A percentile compares a stretch with the other conserved stretches of the same genome.
These are phyloP conservation scores for Gyromitra esculenta DNA, from an alignment of 2,329 filamentous ascomycete species.

Conservation along the genomic window DNA sequence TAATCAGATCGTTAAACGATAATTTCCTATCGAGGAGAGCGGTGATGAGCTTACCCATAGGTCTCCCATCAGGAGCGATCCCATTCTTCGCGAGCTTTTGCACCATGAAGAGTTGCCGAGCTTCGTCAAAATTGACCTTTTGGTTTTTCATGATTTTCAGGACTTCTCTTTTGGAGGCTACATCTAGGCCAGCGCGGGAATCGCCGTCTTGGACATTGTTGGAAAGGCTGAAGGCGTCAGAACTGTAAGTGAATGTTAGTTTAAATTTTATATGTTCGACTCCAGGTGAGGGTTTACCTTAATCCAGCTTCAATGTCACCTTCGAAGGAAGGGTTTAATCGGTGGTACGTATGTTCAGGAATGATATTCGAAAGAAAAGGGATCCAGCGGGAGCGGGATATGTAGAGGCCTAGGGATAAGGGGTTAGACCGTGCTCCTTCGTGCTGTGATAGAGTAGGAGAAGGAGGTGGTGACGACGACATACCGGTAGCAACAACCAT, in stretches of 20 bases:
- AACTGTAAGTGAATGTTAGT: constrained; percentile 63
- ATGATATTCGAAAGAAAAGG: constrained; percentile 70
- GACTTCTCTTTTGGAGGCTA: constrained; percentile 80
- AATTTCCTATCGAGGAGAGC: neutral
- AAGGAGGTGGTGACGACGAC: constrained; percentile 55
- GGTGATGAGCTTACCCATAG: constrained; percentile 60
- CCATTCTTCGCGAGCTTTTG: constrained; percentile 84
- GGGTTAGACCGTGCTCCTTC: constrained; percentile 42
- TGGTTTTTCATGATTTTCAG: constrained; percentile 89
- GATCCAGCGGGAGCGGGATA: constrained; percentile 82
- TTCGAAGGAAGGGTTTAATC: constrained; percentile 79
- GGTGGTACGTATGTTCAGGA: constrained; percentile 71
- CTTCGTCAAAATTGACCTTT: constrained; percentile 88
- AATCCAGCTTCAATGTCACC: constrained; percentile 89
- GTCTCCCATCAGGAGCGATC: constrained; percentile 86
- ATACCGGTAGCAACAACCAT: constrained; percentile 76
- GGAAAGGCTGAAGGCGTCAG: constrained; percentile 78
- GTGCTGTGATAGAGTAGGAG: constrained; percentile 24
- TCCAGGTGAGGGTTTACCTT: constrained; percentile 39
- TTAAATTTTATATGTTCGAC: neutral
- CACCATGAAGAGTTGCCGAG: constrained; percentile 84
- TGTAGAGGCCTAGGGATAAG: constrained; percentile 71
- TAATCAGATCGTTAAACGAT: neutral
- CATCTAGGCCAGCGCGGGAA: constrained; percentile 80
- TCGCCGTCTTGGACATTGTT: constrained; percentile 84